A percentile compares a stretch with the other conserved stretches of the same genome.
Evolutionary conservation across 495 filamentous ascomycete genomes (phyloP).

Genomic region (Rusavskia elegans): DNA sequence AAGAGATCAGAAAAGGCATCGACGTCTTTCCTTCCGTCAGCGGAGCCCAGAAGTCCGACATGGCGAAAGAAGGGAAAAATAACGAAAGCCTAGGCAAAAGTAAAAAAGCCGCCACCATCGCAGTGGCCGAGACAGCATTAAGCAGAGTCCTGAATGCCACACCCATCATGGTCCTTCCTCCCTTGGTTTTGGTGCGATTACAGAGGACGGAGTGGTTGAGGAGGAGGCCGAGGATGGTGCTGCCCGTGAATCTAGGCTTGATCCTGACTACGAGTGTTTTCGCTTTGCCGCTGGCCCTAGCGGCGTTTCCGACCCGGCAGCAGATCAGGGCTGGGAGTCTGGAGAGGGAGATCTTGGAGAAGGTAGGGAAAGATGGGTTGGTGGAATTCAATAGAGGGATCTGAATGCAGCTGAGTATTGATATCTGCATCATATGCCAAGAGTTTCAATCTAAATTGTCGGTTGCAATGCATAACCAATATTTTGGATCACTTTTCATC

Average conservation of each 20-base stretch:
- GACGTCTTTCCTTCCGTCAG: constrained; percentile 75
- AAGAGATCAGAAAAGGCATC: constrained; percentile 85
- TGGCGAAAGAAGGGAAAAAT: constrained; percentile 42
- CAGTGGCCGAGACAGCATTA: constrained; percentile 81
- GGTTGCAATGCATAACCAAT: too few relatives aligned
- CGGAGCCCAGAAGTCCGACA: constrained; percentile 34
- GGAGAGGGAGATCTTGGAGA: constrained; percentile 69
- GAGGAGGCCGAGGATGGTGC: constrained; percentile 48
- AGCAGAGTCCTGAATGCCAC: constrained; percentile 82
- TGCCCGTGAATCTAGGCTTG: constrained; percentile 71
- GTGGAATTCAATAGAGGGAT: constrained; percentile 90
- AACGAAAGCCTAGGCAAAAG: constrained; percentile 64
- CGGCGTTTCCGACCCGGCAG: constrained; percentile 84
- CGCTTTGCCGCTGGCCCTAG: constrained; percentile 73
- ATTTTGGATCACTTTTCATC: too few relatives aligned
- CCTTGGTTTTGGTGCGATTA: constrained; percentile 65
- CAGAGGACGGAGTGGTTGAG: constrained; percentile 65
- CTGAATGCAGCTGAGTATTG: not conserved
- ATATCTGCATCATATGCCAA: too few relatives aligned
- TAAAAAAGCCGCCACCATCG: constrained; percentile 69
- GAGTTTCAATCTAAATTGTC: too few relatives aligned
- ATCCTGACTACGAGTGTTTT: constrained; percentile 70
- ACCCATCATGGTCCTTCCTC: constrained; percentile 91
- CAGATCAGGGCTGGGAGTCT: constrained; percentile 51
- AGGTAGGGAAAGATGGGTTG: constrained; percentile 55